These are phyloP conservation scores for Plasmodium relictum DNA, from an alignment of 169 alveolate species.

Conservation along the genomic window DNA sequence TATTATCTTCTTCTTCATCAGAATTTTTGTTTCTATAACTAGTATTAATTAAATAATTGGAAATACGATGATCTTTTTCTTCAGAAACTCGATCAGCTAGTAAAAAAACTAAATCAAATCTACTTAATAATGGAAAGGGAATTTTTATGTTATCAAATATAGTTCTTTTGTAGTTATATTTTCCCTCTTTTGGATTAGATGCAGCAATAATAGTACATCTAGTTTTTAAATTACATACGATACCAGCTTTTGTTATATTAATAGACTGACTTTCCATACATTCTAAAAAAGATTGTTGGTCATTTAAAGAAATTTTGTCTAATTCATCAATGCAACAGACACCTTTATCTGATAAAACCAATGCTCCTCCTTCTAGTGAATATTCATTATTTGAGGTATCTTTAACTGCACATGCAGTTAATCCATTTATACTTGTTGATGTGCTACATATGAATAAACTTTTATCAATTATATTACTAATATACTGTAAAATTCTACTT, in stretches of 20 bases:
- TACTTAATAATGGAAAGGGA: conserved; percentile 86
- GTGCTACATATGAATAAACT: conserved; percentile 85
- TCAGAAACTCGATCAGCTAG: conserved; percentile 56
- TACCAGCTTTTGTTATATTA: conserved; percentile 88
- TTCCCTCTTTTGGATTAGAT: conserved; percentile 83
- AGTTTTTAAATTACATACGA: conserved; percentile 84
- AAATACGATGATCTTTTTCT: conserved; percentile 49
- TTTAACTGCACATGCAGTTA: conserved; percentile 90
- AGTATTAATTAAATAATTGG: conserved; percentile 41
- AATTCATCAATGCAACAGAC: conserved; percentile 96
- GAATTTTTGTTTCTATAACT: conserved; percentile 4
- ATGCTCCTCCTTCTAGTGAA: conserved; percentile 95
- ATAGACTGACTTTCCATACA: conserved; percentile 96
- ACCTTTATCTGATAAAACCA: conserved; percentile 94
- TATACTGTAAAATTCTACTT: conserved; percentile 79
- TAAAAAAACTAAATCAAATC: conserved; percentile 87
- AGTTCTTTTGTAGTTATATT: conserved; percentile 76
- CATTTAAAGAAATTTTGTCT: conserved; percentile 86
- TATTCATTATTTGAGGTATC: conserved; percentile 89
- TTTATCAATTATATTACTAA: conserved; percentile 77
- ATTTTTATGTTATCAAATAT: conserved; percentile 82
- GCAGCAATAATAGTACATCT: conserved; percentile 82
- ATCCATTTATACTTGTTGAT: conserved; percentile 91
- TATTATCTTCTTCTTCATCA: background rate
- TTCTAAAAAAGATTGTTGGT: conserved; percentile 91